Evolutionary conservation across 1,139 yeast species (phyloP), one percentile per base, ranked within the genome.

Genomic region (Blastobotrys aristatus): DNA sequence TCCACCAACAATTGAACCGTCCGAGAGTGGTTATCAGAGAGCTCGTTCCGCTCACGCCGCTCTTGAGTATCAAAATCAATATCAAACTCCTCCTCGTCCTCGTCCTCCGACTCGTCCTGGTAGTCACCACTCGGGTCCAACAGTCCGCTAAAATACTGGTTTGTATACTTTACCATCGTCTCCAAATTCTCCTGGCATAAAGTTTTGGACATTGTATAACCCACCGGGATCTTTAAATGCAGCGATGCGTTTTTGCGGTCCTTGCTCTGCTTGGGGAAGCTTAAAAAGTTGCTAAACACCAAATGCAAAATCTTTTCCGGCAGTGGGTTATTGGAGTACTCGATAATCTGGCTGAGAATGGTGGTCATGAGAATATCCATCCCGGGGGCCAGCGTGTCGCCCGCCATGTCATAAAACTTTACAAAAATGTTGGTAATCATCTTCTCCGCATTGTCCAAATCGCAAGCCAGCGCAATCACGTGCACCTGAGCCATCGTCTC

Each of bases 81-180:
- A 81, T 69, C 0, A 84, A 72, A 30, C 87, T 67, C 27, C 67
- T 72, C 59, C 87, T 95, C 84, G 75, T 43, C 42, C 22, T 7
- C 17, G 16, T 30, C 40, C 35, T 43, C 31, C 27, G 49, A 50
- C 18, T 50, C 49, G 20, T 50, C 54, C 4, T 53, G 55, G 42
- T 58, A 70, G 7, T 54, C 56, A 43, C 59, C 55, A 2, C 68
- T 56, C 14, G 63, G 57, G 41, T 53, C 53, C 41, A 89, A 65
- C 53, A 82, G 71, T 59, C 87, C 96, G 0, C 95, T 82, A 56
- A 88, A 85, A 58, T 82, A 83, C 60, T 83, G 90, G 4, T 95
- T 86, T 26, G 86, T 74, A 55, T 81, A 80, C 53, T 95, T 76
- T 11, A 94, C 79, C 76, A 90, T 75, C 53, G 90, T 71, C 56